Conservation (phyloP, 306 rosid species). For the Hylodesmum podocarpum region DNA sequence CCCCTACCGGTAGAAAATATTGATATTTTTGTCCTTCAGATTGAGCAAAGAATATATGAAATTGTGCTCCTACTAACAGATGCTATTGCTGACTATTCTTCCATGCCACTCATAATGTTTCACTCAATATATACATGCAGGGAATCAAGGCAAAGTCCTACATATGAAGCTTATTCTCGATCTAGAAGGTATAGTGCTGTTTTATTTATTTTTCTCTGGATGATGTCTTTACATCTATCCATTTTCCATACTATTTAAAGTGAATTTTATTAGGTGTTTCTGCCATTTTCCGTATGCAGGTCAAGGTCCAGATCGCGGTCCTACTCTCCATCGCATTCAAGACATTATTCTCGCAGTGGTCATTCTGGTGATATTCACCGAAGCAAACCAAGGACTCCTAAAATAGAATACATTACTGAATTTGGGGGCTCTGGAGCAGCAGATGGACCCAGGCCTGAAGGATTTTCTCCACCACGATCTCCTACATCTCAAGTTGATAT, state of each 20-base stretch:
- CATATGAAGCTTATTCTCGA: slow-evolving; percentile 95
- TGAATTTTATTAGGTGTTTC: background rate
- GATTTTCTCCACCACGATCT: slow-evolving; percentile 90
- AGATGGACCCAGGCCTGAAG: slow-evolving; percentile 64
- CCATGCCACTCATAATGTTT: slow-evolving; percentile 11
- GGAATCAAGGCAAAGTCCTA: slow-evolving; percentile 93
- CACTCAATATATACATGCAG: slow-evolving; percentile 47
- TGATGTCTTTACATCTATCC: slow-evolving; percentile 1
- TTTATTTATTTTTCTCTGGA: background rate
- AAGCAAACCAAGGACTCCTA: slow-evolving; percentile 72
- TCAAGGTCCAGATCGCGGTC: slow-evolving; percentile 83
- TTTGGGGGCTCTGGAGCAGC: slow-evolving; percentile 80
- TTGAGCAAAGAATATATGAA: slow-evolving; percentile 27
- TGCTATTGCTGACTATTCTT: background rate
- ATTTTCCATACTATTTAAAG: background rate
- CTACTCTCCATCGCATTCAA: slow-evolving; percentile 73
- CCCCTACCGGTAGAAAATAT: slow-evolving; percentile 79
- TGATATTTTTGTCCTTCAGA: slow-evolving; percentile 1
- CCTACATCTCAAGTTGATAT: slow-evolving; percentile 81
- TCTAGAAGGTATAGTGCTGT: slow-evolving; percentile 63
- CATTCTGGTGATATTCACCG: slow-evolving; percentile 76
- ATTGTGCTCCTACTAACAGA: slow-evolving; percentile 16
- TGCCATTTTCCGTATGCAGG: slow-evolving; percentile 38
- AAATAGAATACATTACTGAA: slow-evolving; percentile 94
- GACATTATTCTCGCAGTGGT: slow-evolving; percentile 64